A percentile compares a stretch with the other conserved stretches of the same genome.
Conservation (phyloP, 768 basidiomycete species). For the Russula brevipes region DNA sequence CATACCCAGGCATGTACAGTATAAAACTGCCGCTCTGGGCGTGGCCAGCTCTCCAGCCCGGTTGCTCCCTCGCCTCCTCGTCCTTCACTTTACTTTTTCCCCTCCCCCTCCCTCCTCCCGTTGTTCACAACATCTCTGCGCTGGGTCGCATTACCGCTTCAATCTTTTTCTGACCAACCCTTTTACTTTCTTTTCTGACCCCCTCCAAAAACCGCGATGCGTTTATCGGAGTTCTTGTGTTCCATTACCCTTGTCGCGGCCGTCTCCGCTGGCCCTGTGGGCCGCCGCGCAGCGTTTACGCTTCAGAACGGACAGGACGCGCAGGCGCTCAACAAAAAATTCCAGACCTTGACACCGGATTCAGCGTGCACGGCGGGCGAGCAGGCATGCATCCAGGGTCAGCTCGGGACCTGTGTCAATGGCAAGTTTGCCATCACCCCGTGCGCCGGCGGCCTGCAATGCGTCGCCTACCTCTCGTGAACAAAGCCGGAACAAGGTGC, state of each 20-base stretch:
- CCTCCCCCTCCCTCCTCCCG: neutral
- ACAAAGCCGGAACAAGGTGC: slow-evolving; percentile 31
- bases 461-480: slow-evolving; percentile 33
- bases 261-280: slow-evolving; percentile 17
- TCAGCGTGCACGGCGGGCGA: slow-evolving; percentile 36
- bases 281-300: slow-evolving; percentile 25
- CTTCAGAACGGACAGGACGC: slow-evolving; percentile 28
- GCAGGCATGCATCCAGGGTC: slow-evolving; percentile 18
- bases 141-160: slow-evolving; percentile 12
- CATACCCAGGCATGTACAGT: neutral
- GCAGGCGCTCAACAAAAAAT: slow-evolving; percentile 27
- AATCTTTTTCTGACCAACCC: neutral
- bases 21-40: neutral
- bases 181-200: neutral
- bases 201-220: slow-evolving; percentile 4
- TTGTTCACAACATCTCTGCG: neutral
- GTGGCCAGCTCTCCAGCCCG: neutral
- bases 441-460: slow-evolving; percentile 22
- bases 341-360: slow-evolving; percentile 26
- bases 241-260: slow-evolving; percentile 4
- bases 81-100: neutral
- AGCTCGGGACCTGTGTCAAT: slow-evolving; percentile 26
- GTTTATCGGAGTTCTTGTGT: slow-evolving; percentile 6
- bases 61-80: neutral
- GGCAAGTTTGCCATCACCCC: slow-evolving; percentile 22